Conservation (phyloP, 2,329 filamentous ascomycete species). For the Aspergillus persii region DNA sequence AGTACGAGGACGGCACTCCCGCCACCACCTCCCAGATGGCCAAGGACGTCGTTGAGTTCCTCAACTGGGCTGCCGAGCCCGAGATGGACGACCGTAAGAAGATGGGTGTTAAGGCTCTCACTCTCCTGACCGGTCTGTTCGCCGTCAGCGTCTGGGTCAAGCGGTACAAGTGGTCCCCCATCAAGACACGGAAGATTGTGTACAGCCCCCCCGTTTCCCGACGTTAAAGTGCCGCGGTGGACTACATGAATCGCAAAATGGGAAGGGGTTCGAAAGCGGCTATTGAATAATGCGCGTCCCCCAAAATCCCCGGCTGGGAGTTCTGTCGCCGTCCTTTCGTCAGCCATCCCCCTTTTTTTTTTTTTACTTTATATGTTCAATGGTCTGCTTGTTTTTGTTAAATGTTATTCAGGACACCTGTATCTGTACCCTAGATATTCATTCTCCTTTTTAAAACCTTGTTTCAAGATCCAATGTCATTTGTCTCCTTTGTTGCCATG, state of each 20-base stretch:
- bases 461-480: conserved; percentile 39
- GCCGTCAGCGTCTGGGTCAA: conserved; percentile 95
- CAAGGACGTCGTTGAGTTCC: conserved; percentile 97
- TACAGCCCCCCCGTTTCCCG: conserved; percentile 69
- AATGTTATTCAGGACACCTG: conserved; percentile 38
- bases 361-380: conserved; percentile 17
- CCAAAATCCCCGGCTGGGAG: conserved; percentile 21
- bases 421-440: conserved; percentile 47
- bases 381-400: conserved; percentile 38
- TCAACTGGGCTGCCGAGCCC: conserved; percentile 98
- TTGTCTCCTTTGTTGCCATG: conserved; percentile 36
- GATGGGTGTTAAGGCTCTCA: conserved; percentile 97
- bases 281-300: conserved; percentile 25
- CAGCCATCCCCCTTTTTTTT: conserved; percentile 16
- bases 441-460: conserved; percentile 39
- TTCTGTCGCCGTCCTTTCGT: conserved; percentile 24
- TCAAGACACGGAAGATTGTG: conserved; percentile 93
- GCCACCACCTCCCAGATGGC: conserved; percentile 98
- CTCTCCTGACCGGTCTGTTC: conserved; percentile 73
- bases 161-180: conserved; percentile 97
- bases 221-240: conserved; percentile 30
- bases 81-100: conserved; percentile 99
- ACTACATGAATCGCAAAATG: conserved; percentile 31
- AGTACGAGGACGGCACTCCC: conserved; percentile 95
- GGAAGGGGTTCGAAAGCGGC: conserved; percentile 25